Conservation (phyloP, 2,329 filamentous ascomycete genomes). For the Leptographium galeiforme region DNA sequence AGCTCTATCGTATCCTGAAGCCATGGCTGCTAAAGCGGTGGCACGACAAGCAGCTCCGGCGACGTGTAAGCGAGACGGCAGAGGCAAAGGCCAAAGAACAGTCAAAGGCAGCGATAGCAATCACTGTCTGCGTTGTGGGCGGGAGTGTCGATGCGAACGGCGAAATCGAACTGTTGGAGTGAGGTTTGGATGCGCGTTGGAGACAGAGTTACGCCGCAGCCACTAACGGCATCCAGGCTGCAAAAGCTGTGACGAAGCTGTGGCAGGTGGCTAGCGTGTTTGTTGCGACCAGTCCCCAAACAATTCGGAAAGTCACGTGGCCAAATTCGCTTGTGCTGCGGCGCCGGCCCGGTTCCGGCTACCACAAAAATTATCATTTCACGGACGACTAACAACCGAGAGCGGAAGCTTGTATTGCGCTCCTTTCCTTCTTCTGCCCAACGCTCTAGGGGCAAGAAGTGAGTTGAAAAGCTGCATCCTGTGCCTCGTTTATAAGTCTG, state of each 20-base stretch:
- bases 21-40: constrained; percentile 36
- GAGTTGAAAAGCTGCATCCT: too few relatives aligned
- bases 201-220: not conserved
- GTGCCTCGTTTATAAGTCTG: not conserved
- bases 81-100: not conserved
- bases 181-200: constrained; percentile 1
- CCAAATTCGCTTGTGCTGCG: too few relatives aligned
- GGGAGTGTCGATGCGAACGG: not conserved
- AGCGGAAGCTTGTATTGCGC: too few relatives aligned
- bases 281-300: not conserved
- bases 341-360: not conserved
- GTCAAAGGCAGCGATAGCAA: not conserved
- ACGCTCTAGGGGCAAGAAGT: too few relatives aligned
- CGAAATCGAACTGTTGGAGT: not conserved
- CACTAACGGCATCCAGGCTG: constrained; percentile 8
- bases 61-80: not conserved
- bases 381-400: too few relatives aligned
- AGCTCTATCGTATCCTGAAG: constrained; percentile 97
- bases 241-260: constrained; percentile 15
- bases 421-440: too few relatives aligned
- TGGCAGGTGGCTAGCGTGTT: not conserved
- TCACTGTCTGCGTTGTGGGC: not conserved
- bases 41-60: not conserved
- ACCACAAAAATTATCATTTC: not conserved
- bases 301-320: not conserved